These are phyloP conservation scores for Cladorrhinum samala DNA, from an alignment of 495 filamentous ascomycete species.

Conservation along the genomic window DNA sequence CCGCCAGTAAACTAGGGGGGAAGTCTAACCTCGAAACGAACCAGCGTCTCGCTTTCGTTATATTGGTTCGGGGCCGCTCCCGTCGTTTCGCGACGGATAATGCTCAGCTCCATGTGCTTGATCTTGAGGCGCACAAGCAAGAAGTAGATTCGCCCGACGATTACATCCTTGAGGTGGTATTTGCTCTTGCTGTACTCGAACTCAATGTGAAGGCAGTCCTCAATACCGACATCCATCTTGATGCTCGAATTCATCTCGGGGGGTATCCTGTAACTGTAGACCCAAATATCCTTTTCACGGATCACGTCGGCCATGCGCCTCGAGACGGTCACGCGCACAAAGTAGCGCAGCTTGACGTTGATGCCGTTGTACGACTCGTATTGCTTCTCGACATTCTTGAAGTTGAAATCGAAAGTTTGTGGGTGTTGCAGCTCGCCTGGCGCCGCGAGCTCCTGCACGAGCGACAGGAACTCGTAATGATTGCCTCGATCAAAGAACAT, in stretches of 20 bases:
- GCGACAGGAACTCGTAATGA: constrained; percentile 96
- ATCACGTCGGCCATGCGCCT: constrained; percentile 96
- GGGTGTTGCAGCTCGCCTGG: constrained; percentile 97
- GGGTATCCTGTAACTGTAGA: constrained; percentile 97
- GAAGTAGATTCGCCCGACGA: constrained; percentile 98
- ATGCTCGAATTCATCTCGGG: constrained; percentile 97
- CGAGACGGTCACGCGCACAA: constrained; percentile 92
- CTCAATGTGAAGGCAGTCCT: constrained; percentile 98
- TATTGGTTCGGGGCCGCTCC: constrained; percentile 99
- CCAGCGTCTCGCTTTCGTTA: constrained; percentile 97
- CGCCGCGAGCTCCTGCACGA: constrained; percentile 91
- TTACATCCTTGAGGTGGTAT: constrained; percentile 99
- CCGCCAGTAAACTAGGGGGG: neutral
- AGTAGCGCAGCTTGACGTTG: constrained; percentile 98
- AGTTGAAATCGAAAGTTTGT: constrained; percentile 98
- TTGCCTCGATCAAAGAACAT: constrained; percentile 99
- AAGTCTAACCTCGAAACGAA: constrained; percentile 80
- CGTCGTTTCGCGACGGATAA: constrained; percentile 94
- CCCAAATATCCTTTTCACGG: constrained; percentile 99
- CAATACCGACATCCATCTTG: constrained; percentile 99
- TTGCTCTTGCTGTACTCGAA: constrained; percentile 99
- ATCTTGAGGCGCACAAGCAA: constrained; percentile 97
- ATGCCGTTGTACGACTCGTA: constrained; percentile 99
- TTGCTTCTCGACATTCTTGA: constrained; percentile 99
- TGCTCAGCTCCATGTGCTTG: constrained; percentile 99